Evolutionary conservation across 2,329 filamentous ascomycete species (phyloP).

Genomic region (Hansfordia pulvinata): DNA sequence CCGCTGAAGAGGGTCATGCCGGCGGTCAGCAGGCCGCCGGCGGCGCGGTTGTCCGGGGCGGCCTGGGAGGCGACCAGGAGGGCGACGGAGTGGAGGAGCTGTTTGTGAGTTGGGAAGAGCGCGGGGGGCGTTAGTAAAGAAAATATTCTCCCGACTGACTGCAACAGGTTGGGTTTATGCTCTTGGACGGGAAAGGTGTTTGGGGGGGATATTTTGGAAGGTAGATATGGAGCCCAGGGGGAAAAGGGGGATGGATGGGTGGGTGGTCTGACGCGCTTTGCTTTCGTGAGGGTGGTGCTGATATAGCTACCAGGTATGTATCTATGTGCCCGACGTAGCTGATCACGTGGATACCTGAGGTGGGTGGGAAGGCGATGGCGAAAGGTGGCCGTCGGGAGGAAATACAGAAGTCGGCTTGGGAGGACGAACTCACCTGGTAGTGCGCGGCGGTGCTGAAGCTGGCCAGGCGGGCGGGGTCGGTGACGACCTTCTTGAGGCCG

Average conservation of each 20-base stretch:
- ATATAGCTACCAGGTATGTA: no score
- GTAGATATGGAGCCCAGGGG: slow-evolving; percentile 1
- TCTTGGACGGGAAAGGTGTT: no score
- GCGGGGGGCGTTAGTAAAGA: no score
- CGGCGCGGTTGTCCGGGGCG: slow-evolving; percentile 39
- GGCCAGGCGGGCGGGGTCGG: slow-evolving; percentile 42
- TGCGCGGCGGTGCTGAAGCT: slow-evolving; percentile 54
- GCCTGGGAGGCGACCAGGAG: slow-evolving; percentile 39
- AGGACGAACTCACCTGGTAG: slow-evolving; percentile 38
- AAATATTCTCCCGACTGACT: no score
- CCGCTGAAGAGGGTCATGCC: slow-evolving; percentile 57
- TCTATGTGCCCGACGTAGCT: no score
- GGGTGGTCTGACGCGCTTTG: no score
- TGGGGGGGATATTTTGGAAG: not conserved
- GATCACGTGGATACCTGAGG: no score
- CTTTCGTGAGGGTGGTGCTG: no score
- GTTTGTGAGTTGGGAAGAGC: no score
- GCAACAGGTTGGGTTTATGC: no score
- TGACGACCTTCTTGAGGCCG: slow-evolving; percentile 46
- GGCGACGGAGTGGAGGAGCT: slow-evolving; percentile 50
- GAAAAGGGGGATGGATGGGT: not conserved
- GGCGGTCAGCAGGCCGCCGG: slow-evolving; percentile 43
- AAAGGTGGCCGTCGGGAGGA: no score
- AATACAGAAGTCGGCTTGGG: slow-evolving; percentile 1
- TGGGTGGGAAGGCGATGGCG: no score